A percentile compares a stretch with the other conserved stretches of the same genome.
These are phyloP conservation scores for Kwoniella dejecticola DNA, from an alignment of 768 basidiomycete genomes.

Conservation along the genomic window DNA sequence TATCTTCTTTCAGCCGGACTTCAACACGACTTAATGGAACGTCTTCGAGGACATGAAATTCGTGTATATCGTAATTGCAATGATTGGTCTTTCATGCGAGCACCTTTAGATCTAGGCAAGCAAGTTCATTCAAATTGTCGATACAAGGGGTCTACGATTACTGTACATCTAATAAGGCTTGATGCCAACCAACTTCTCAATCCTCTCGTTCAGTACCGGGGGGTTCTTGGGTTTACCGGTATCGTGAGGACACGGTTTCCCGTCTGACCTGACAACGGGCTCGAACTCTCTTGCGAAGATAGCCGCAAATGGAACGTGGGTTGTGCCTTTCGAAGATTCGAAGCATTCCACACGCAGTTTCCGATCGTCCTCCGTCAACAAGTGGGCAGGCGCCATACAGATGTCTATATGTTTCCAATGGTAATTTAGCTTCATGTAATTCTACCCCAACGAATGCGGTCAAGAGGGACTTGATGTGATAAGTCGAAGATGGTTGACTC, in stretches of 20 bases:
- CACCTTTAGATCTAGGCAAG: not conserved
- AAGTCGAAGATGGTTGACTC: not conserved
- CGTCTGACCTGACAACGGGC: constrained; percentile 22
- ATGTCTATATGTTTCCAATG: constrained; percentile 25
- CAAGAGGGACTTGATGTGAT: not conserved
- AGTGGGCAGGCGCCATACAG: constrained; percentile 39
- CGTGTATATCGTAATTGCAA: too few relatives aligned
- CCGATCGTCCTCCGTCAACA: constrained; percentile 38
- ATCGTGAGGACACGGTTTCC: constrained; percentile 26
- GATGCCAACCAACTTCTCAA: constrained; percentile 22
- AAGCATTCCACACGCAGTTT: constrained; percentile 22
- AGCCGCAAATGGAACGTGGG: constrained; percentile 31
- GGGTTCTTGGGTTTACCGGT: constrained; percentile 21
- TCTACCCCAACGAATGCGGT: not conserved
- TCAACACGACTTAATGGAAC: not conserved
- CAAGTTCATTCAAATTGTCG: not conserved
- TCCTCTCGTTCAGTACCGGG: constrained; percentile 8
- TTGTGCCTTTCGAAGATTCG: constrained; percentile 21
- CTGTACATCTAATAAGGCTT: constrained; percentile 13
- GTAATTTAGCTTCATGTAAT: not conserved
- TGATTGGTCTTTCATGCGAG: too few relatives aligned
- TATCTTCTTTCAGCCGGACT: constrained; percentile 15
- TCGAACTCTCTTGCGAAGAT: constrained; percentile 25
- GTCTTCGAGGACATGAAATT: too few relatives aligned
- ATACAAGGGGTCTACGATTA: not conserved